Base-by-base conservation (phyloP, 192 early-diverging fungal genomes). In the Backusella luteola region DNA sequence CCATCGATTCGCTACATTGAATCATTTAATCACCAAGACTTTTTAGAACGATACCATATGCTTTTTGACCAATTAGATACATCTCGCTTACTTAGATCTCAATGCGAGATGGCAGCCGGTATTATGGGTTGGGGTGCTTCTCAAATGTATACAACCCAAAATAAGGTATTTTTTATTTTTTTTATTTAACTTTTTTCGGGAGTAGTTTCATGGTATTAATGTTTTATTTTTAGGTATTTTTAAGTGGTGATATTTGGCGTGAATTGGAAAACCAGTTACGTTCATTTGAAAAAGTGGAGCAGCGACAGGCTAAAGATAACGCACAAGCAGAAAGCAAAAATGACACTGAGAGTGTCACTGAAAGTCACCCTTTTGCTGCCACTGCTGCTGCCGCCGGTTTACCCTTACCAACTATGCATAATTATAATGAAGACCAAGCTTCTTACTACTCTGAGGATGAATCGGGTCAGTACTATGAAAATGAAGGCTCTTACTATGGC, bases 1-100 rank as follows among this genome's bases (percentile, higher is more conserved):
- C 69, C 86, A 17, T 85, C 89, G n/a, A 84, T 86, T 17, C 93
- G 94, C 73, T 97, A 91, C 80, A 93, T 90, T 15, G 84, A 90
- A 17, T 81, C 78, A 26, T 88, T 92, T 77, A 53, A 84, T 1
- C 94, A 93, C 76, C 84, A 90, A 17, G 88, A 92, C 14, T 97
- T 97, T 74, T 78, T 96, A 32, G 81, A 83, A 23, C 89, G 94
- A 21, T 97, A 94, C 77, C 71, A 69, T 4, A 44, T 69, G 17
- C 34, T 77, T 14, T 52, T 80, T 5, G 15, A 73, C 15, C 35
- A 56, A 6, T 29, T 85, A 8, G 84, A 85, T 71, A 66, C 76
- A 29, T 70, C 79, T 11, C 81, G 83, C 66, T 71, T 67, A n/a
- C 77, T 66, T 52, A 76, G 80, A 19, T 67, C 77, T 41, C 75